Evolutionary conservation across 305 asterid genomes (phyloP), one percentile per base, ranked within the genome.

Genomic region (Rubia peregrina): DNA sequence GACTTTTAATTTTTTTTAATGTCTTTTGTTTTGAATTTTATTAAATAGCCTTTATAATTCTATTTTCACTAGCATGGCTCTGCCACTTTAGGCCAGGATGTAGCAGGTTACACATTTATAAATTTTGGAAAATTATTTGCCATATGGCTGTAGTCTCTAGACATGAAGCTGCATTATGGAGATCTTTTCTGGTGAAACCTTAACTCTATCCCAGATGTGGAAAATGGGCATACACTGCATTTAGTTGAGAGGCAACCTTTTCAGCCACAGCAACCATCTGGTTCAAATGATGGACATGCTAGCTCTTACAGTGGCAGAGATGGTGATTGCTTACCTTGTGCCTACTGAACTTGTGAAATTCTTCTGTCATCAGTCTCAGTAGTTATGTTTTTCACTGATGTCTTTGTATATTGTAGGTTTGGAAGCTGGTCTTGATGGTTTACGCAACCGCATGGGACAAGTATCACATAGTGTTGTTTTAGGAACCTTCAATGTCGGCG

Each of bases 171-270:
- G 61, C 61, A 16, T 44, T 9, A 3, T 26, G 40, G 14, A 33
- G 14, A 12, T 66, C 49, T 61, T 41, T 70, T 61, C 51, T 6
- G 75, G 74, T 63, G 46, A 41, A 70, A 57, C 76, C 96, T 83
- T 92, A 74, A 90, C 86, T 56, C 56, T 65, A 33, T 68, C 57
- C 70, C 67, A 92, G 97, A 89, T 70, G 85, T 92, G 74, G 97
- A 92, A 80, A 86, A 81, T 79, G 97, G 89, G 66, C 89, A 87
- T 82, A 92, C 97, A 14, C 78, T 92, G 65, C 98, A 92, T 78
- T 81, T 92, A 74, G 97, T 92, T 49, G 93, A 79, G 77, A 85
- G 96, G 79, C 98, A 86, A 75, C 81, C 76, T 44, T 65, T 81
- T 69, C 83, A 76, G 75, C 46, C 71, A 43, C 96, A 86, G 70